phyloP scores from a whole-genome alignment of 768 basidiomycete species.

The Cyclocybe cylindracea region DNA sequence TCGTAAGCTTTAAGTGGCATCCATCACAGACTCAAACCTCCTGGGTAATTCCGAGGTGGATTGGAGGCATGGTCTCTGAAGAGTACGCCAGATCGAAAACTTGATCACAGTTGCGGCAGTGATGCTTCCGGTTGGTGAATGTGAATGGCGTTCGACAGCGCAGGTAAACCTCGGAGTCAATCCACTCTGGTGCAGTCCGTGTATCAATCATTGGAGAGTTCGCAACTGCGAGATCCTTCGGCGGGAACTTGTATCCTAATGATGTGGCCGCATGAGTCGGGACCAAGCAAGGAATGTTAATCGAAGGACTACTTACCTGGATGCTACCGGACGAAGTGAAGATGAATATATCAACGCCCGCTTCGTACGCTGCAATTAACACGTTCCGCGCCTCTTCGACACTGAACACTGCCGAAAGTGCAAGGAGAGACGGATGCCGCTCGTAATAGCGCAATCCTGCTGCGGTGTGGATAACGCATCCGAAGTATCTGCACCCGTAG shows the following conservation, averaged over 20 bases:
- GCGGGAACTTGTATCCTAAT: constrained; percentile 82
- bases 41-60: constrained; percentile 91
- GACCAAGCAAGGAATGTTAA: background rate
- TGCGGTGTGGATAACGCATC: no score
- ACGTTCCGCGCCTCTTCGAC: no score
- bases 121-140: constrained; percentile 97
- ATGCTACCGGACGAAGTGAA: no score
- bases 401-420: no score
- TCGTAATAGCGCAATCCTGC: no score
- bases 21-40: constrained; percentile 93
- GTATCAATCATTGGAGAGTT: constrained; percentile 90
- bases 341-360: no score
- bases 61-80: constrained; percentile 78
- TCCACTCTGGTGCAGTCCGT: constrained; percentile 93
- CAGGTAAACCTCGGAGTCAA: constrained; percentile 93
- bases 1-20: constrained; percentile 77
- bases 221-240: constrained; percentile 66
- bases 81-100: constrained; percentile 96
- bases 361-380: no score
- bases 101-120: constrained; percentile 96
- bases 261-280: constrained; percentile 3
- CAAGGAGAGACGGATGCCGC: no score
- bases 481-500: no score
- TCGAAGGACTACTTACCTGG: constrained; percentile 47
- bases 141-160: constrained; percentile 89